Percentiles rank a stretch among this genome's conserved stretches.
These are phyloP conservation scores for Malassezia japonica DNA, from an alignment of 1,284 basidiomycete species.

Conservation along the genomic window DNA sequence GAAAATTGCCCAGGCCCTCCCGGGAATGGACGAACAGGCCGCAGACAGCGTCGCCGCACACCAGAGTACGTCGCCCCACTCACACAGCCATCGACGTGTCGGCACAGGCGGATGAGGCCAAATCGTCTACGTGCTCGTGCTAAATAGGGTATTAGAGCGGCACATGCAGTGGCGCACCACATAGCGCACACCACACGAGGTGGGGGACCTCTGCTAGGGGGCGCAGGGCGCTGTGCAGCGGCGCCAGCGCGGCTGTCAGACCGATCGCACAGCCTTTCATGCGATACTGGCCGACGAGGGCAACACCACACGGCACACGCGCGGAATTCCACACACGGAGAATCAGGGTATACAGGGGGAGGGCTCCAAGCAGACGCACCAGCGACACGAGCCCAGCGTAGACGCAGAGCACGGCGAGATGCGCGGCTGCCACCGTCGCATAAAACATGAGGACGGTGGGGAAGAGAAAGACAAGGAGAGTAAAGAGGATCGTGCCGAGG, in stretches of 20 bases:
- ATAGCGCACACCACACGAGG: constrained; percentile 18
- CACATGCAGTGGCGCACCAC: constrained; percentile 29
- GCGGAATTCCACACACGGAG: constrained; percentile 51
- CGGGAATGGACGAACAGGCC: constrained; percentile 78
- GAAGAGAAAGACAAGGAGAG: constrained; percentile 75
- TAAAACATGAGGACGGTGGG: constrained; percentile 85
- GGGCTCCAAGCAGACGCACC: constrained; percentile 66
- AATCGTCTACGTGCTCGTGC: constrained; percentile 11
- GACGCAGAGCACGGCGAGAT: constrained; percentile 33
- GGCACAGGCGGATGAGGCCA: neutral
- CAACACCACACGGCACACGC: neutral
- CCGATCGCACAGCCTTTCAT: constrained; percentile 14
- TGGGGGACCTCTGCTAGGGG: neutral
- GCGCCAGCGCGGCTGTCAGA: constrained; percentile 25
- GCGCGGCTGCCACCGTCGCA: constrained; percentile 64
- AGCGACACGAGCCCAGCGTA: constrained; percentile 15
- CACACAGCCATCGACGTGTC: constrained; percentile 11
- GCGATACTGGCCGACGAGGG: neutral
- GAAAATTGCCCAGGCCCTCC: constrained; percentile 96
- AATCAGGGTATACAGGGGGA: constrained; percentile 80
- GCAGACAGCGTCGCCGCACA: constrained; percentile 53
- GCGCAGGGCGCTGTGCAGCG: neutral
- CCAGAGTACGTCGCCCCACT: constrained; percentile 37
- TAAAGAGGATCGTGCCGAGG: constrained; percentile 89
- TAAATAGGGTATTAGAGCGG: constrained; percentile 1